Conservation (phyloP, 2,329 filamentous ascomycete genomes). For the Phyllosticta citrichinensis region DNA sequence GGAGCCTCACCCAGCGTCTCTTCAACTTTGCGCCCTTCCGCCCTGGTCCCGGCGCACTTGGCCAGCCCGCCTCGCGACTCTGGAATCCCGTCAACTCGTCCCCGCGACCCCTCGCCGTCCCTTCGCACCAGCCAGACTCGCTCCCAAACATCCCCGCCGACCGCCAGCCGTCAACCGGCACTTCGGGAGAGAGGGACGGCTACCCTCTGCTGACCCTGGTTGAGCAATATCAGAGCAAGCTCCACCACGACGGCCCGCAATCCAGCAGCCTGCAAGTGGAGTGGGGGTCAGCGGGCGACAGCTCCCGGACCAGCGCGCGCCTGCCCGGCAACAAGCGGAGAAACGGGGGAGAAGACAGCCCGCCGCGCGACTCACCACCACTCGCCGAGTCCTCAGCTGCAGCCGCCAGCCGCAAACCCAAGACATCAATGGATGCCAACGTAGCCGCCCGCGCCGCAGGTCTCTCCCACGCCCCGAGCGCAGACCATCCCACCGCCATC, state of each 20-base stretch:
- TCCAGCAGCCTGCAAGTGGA: slow-evolving; percentile 27
- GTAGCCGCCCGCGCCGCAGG: slow-evolving; percentile 4
- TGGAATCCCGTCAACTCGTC: slow-evolving; percentile 55
- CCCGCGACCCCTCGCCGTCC: slow-evolving; percentile 35
- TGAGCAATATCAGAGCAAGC: slow-evolving; percentile 45
- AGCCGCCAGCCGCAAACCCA: not conserved
- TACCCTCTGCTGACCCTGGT: slow-evolving; percentile 48
- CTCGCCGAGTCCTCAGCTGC: not conserved
- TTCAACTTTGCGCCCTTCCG: slow-evolving; percentile 25
- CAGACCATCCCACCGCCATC: slow-evolving; percentile 2
- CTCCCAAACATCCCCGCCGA: slow-evolving; percentile 32
- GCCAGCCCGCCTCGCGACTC: slow-evolving; percentile 36
- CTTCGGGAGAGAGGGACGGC: slow-evolving; percentile 33
- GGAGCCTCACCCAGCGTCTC: slow-evolving; percentile 33
- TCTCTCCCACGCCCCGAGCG: not conserved
- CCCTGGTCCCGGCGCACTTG: not conserved
- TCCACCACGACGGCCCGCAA: slow-evolving; percentile 25
- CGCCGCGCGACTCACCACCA: not conserved
- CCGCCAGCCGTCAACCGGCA: slow-evolving; percentile 20
- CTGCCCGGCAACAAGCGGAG: slow-evolving; percentile 30
- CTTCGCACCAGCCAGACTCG: slow-evolving; percentile 18
- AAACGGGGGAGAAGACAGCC: not conserved
- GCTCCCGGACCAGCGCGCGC: slow-evolving; percentile 42
- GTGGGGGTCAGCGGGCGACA: slow-evolving; percentile 34
- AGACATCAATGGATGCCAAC: slow-evolving; percentile 2